A percentile compares a stretch with the other conserved stretches of the same genome.
Conservation (phyloP, 1,139 yeast species). For the Taiozyma sp. region DNA sequence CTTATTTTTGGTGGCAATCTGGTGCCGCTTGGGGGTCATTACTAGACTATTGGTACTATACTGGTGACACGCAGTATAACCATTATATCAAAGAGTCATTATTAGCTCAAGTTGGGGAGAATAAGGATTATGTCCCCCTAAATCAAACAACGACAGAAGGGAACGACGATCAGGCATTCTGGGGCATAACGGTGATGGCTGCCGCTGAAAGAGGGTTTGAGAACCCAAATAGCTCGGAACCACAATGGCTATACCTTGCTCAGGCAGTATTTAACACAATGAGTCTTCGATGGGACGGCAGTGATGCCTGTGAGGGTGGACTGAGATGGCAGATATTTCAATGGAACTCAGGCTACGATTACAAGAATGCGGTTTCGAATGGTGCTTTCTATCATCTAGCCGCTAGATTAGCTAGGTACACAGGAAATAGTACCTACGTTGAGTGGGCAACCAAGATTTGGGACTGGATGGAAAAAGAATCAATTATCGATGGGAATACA, state of each 20-base stretch:
- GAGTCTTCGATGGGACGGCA: slow-evolving; percentile 79
- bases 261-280: slow-evolving; percentile 85
- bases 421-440: slow-evolving; percentile 62
- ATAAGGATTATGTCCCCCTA: slow-evolving; percentile 73
- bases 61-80: slow-evolving; percentile 65
- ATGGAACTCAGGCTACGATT: slow-evolving; percentile 91
- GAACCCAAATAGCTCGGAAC: slow-evolving; percentile 54
- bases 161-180: slow-evolving; percentile 93
- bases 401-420: slow-evolving; percentile 79
- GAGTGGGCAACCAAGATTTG: slow-evolving; percentile 77
- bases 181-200: slow-evolving; percentile 89
- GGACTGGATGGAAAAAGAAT: slow-evolving; percentile 71
- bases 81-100: slow-evolving; percentile 55
- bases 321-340: slow-evolving; percentile 93
- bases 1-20: slow-evolving; percentile 98
- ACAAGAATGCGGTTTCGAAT: slow-evolving; percentile 84
- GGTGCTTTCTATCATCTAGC: slow-evolving; percentile 86
- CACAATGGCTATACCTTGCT: slow-evolving; percentile 68
- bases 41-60: slow-evolving; percentile 68
- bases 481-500: slow-evolving; percentile 46
- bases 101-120: slow-evolving; percentile 69
- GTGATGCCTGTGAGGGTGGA: slow-evolving; percentile 71
- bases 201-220: slow-evolving; percentile 87
- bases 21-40: slow-evolving; percentile 93
- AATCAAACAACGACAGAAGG: slow-evolving; percentile 94